Conservation (phyloP, 2,329 filamentous ascomycete species). For the Fusarium oligoseptatum region DNA sequence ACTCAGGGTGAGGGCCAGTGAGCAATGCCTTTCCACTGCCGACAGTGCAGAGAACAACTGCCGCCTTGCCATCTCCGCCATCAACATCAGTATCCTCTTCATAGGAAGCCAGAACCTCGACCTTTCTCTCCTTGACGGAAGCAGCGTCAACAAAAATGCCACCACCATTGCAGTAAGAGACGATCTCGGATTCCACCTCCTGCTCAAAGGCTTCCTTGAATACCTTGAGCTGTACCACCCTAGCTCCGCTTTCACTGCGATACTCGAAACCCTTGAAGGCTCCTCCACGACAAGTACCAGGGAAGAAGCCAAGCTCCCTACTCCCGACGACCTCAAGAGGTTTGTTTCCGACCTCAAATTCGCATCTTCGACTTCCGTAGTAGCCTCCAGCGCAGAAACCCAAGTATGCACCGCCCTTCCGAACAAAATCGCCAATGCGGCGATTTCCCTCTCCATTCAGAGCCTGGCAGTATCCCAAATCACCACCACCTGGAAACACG, state of each 20-base stretch:
- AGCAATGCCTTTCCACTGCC: slow-evolving; percentile 84
- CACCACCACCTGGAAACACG: slow-evolving; percentile 94
- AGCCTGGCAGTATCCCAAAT: slow-evolving; percentile 88
- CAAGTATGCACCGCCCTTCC: slow-evolving; percentile 85
- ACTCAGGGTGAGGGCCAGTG: slow-evolving; percentile 95
- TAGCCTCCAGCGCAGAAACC: slow-evolving; percentile 97
- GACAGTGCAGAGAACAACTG: slow-evolving; percentile 85
- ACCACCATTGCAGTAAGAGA: slow-evolving; percentile 93
- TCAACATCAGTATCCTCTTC: slow-evolving; percentile 81
- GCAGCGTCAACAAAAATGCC: slow-evolving; percentile 89
- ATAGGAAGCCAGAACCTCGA: slow-evolving; percentile 88
- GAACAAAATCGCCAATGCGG: slow-evolving; percentile 86
- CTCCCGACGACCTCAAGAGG: slow-evolving; percentile 87
- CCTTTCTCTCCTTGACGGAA: slow-evolving; percentile 70
- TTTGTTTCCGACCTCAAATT: slow-evolving; percentile 88
- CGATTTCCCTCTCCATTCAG: slow-evolving; percentile 91
- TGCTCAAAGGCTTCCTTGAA: slow-evolving; percentile 70
- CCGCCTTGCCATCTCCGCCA: slow-evolving; percentile 78
- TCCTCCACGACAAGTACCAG: slow-evolving; percentile 85
- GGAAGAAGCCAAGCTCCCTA: slow-evolving; percentile 89
- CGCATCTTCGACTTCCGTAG: slow-evolving; percentile 84
- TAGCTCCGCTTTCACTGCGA: slow-evolving; percentile 85
- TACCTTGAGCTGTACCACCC: slow-evolving; percentile 77
- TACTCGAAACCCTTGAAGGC: slow-evolving; percentile 94
- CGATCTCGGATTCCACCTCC: slow-evolving; percentile 71